Conservation (phyloP, 176 grass and related monocot species). For the Triticum dicoccoides region DNA sequence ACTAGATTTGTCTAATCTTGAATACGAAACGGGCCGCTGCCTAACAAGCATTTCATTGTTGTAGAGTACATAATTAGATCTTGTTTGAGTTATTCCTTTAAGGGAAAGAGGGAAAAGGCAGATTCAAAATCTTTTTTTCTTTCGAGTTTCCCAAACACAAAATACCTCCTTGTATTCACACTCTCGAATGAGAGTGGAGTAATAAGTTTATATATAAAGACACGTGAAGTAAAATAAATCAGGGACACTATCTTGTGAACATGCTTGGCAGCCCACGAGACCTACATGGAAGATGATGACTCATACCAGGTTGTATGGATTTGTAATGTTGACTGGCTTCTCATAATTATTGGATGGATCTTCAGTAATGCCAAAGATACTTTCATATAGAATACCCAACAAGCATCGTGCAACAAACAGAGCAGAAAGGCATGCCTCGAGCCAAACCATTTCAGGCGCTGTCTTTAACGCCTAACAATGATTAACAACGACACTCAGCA, state of each 20-base stretch:
- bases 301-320: slow-evolving; percentile 29
- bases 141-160: no score
- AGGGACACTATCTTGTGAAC: neutral
- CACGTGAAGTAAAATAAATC: slow-evolving; percentile 9
- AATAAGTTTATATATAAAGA: neutral
- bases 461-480: neutral
- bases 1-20: no score
- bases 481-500: neutral
- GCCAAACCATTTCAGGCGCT: neutral
- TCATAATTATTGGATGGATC: neutral
- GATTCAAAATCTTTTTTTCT: no score
- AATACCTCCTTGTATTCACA: no score
- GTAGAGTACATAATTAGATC: no score
- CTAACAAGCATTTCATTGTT: no score
- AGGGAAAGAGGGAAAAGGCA: no score
- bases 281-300: neutral
- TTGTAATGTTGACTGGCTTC: neutral
- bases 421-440: neutral
- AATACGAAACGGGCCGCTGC: no score
- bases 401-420: neutral
- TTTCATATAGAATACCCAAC: neutral
- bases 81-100: no score
- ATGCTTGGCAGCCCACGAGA: neutral
- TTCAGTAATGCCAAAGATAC: neutral
- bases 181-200: no score